Evolutionary conservation across 2,329 filamentous ascomycete genomes (phyloP).

Genomic region (Alternaria ethzedia): DNA sequence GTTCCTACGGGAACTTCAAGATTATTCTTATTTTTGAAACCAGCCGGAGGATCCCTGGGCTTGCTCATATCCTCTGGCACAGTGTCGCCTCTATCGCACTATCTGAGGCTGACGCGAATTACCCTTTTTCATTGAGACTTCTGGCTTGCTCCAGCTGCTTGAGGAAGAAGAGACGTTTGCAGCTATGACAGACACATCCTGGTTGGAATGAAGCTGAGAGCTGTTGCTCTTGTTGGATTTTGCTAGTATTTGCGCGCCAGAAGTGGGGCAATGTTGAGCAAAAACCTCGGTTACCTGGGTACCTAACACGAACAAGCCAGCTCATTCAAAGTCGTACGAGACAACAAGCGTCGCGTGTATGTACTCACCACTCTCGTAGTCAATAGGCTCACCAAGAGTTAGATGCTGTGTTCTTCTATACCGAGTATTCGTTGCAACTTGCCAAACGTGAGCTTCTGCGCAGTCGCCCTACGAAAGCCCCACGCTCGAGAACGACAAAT

Average conservation of each 20-base stretch:
- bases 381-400: fast-evolving
- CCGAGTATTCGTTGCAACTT: background rate
- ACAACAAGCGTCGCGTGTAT: background rate
- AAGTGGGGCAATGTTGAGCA: background rate
- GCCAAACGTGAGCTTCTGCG: background rate
- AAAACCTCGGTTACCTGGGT: background rate
- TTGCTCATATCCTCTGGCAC: slow-evolving; percentile 1
- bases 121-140: slow-evolving; percentile 1
- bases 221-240: background rate
- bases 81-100: slow-evolving; percentile 4
- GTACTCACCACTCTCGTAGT: background rate
- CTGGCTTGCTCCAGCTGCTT: slow-evolving; percentile 14
- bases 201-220: background rate
- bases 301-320: background rate
- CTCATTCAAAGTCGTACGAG: background rate
- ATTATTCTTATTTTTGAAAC: slow-evolving; percentile 8
- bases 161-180: slow-evolving; percentile 27
- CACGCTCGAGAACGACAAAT: background rate
- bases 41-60: background rate
- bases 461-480: background rate
- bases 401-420: background rate
- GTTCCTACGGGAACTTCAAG: slow-evolving; percentile 5
- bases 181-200: background rate
- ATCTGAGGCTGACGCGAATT: background rate
- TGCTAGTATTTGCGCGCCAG: background rate